Evolutionary conservation across 2,329 filamentous ascomycete genomes (phyloP), one percentile per base, ranked within the genome.

Genomic region (Apiospora pterosperma): DNA sequence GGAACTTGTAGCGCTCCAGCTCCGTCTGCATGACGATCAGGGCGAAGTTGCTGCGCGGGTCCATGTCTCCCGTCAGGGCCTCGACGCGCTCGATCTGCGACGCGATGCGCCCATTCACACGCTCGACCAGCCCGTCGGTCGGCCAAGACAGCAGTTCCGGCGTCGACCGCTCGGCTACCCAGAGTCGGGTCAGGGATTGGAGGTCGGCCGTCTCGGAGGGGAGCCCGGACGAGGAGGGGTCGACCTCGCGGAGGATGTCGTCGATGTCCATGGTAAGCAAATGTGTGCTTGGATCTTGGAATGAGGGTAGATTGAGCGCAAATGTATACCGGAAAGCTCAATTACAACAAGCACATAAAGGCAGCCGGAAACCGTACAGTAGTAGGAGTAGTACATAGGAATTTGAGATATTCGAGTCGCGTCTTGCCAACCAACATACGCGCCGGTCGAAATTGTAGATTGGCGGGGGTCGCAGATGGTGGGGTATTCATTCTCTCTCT

Each of bases 1-100:
- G 84, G 74, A 93, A 99, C 80, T 97, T 97, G 79, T 92, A 96
- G 58, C 96, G 85, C 76, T 97, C 94, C 63, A 99, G 86, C 80
- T 99, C 96, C 7, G 96, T 98, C 81, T 99, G 96, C 63, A 97
- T 89, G 67, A 99, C 91, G 60, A 97, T 97, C 73, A 98, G 89
- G 67, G 89, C 88, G 76, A 99, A 97, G 76, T 97, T 98, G 68
- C 92, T 90, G 77, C 92, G 93, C 59, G 94, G 91, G 73, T 97
- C 93, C 88, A 94, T 91, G 74, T 92, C 89, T 67, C 91, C 91
- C 14, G 91, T 95, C 84, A 94, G 86, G 65, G 90, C 86, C 79
- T 92, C 90, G 68, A 92, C 87, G 70, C 83, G 85, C 76, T 89
- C 85, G 72, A 92, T 91, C 81, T 92, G 90, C 59, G 80, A 78